These are phyloP conservation scores for Kluyveromyces starmeri DNA, from an alignment of 805 yeast genomes.

Conservation along the genomic window DNA sequence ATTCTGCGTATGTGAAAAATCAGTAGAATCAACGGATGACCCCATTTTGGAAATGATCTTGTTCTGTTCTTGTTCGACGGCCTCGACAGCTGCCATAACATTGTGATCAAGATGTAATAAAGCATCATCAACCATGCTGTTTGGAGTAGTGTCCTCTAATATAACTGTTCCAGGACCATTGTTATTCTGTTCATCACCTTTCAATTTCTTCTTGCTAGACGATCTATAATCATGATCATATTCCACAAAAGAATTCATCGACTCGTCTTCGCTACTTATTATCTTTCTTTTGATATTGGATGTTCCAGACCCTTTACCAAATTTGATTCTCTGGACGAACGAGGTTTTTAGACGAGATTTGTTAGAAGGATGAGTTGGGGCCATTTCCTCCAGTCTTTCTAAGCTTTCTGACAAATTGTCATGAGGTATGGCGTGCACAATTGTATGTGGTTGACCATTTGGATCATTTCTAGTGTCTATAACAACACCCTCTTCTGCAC, in stretches of 20 bases:
- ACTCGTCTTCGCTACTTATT: slow-evolving; percentile 8
- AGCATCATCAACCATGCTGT: slow-evolving; percentile 19
- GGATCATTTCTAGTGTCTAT: slow-evolving; percentile 16
- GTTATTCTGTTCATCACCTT: not conserved
- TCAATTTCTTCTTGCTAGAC: slow-evolving; percentile 6
- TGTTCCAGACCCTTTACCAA: slow-evolving; percentile 2
- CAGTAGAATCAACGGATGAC: no score
- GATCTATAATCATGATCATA: slow-evolving; percentile 18
- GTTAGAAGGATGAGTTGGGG: not conserved
- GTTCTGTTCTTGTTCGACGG: slow-evolving; percentile 17
- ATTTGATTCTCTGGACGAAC: slow-evolving; percentile 4
- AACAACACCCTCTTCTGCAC: slow-evolving; percentile 26
- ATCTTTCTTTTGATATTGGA: slow-evolving; percentile 1
- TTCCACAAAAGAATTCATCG: slow-evolving; percentile 21
- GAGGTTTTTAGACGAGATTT: slow-evolving; percentile 1
- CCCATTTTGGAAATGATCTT: no score
- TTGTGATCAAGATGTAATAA: slow-evolving; percentile 21
- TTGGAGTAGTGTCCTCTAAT: slow-evolving; percentile 7
- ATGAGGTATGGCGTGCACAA: slow-evolving; percentile 9
- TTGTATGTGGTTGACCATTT: slow-evolving; percentile 17
- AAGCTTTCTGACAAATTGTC: slow-evolving; percentile 4
- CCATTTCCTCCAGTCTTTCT: not conserved
- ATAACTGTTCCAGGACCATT: slow-evolving; percentile 9
- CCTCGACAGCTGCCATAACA: slow-evolving; percentile 23
- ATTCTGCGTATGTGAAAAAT: no score